These are phyloP conservation scores for Pterothamnion heteromorphum DNA, from an alignment of 31 red algal genomes.

Conservation along the genomic window DNA sequence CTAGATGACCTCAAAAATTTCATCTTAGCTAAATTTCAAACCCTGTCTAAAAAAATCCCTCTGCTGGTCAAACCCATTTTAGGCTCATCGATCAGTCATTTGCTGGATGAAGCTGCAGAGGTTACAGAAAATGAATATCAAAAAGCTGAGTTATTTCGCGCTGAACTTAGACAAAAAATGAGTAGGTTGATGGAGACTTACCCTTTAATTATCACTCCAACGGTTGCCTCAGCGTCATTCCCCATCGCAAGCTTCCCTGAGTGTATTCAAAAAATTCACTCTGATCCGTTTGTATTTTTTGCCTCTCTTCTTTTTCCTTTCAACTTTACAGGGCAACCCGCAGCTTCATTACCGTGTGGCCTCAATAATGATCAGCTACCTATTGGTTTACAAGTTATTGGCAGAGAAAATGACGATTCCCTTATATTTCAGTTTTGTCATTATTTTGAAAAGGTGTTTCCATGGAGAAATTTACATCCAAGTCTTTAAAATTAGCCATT, in stretches of 20 bases:
- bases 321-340: not conserved
- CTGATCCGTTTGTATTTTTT: not conserved
- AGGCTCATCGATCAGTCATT: too few species aligned
- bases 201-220: not conserved
- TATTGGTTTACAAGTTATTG: constrained; percentile 22
- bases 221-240: not conserved
- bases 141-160: not conserved
- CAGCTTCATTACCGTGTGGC: not conserved
- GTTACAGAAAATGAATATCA: too few species aligned
- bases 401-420: not conserved
- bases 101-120: too few species aligned
- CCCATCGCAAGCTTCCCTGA: not conserved
- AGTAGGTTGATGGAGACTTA: not conserved
- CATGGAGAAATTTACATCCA: too few species aligned
- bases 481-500: too few species aligned
- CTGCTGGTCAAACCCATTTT: too few species aligned
- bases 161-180: not conserved
- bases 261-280: not conserved
- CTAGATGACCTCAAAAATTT: too few species aligned
- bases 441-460: too few species aligned
- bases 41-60: too few species aligned
- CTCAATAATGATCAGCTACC: not conserved
- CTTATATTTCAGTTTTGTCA: too few species aligned
- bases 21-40: too few species aligned
- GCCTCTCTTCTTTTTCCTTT: not conserved